Conservation (phyloP, 345 rosid genomes). For the Dipteronia dyeriana region DNA sequence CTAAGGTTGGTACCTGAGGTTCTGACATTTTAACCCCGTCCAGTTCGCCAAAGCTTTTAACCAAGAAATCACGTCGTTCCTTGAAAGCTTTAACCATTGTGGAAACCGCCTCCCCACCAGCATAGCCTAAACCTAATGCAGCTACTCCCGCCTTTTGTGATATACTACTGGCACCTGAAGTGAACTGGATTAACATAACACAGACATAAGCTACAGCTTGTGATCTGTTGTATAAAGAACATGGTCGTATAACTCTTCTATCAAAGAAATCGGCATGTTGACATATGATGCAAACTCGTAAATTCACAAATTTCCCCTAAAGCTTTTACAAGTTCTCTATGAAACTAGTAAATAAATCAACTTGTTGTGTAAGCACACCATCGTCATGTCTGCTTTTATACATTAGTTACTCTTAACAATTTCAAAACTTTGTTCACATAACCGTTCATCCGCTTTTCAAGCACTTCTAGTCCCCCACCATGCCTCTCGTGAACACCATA, state of each 20-base stretch:
- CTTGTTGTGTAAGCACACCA: not conserved
- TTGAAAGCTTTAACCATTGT: constrained; percentile 86
- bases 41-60: constrained; percentile 70
- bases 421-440: too few relatives aligned
- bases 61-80: constrained; percentile 90
- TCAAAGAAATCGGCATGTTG: not conserved
- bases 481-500: not conserved
- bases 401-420: not conserved
- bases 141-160: constrained; percentile 93
- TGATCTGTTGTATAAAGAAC: not conserved
- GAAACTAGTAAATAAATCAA: not conserved
- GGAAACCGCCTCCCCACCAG: constrained; percentile 86
- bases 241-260: not conserved
- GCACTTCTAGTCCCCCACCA: too few relatives aligned
- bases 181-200: constrained; percentile 40
- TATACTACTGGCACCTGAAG: constrained; percentile 93
- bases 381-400: not conserved
- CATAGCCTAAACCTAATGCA: constrained; percentile 89
- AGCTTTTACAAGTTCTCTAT: not conserved
- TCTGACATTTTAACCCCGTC: constrained; percentile 81
- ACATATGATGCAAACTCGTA: not conserved
- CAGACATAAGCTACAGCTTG: constrained; percentile 10
- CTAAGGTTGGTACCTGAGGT: constrained; percentile 68
- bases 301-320: not conserved
- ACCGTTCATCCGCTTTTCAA: too few relatives aligned